Percentiles rank a stretch among this genome's conserved stretches.
phyloP scores from a whole-genome alignment of 345 rosid genomes.

The Eutrema yunnanense region DNA sequence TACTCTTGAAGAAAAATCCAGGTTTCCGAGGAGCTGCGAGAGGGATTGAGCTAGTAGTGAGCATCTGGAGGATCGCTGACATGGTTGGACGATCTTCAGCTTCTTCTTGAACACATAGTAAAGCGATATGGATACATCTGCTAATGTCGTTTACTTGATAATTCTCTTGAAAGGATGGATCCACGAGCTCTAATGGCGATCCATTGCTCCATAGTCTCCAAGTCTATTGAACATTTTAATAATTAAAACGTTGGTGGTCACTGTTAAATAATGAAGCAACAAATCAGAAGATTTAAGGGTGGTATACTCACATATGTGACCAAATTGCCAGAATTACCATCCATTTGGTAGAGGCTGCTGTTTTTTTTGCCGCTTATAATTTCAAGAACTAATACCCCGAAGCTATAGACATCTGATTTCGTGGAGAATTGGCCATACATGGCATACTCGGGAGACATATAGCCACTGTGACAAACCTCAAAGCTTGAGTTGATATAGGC shows the following conservation, averaged over 20 bases:
- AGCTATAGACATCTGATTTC: slow-evolving; percentile 33
- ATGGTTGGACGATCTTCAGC: slow-evolving; percentile 35
- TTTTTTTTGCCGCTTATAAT: slow-evolving; percentile 23
- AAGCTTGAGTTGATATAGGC: neutral
- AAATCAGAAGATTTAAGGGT: neutral
- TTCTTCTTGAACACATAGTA: slow-evolving; percentile 2
- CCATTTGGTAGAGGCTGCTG: neutral
- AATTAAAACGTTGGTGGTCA: neutral
- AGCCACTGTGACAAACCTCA: neutral
- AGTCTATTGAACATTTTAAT: neutral
- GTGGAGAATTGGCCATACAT: slow-evolving; percentile 27
- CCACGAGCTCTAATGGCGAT: neutral
- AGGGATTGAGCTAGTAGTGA: slow-evolving; percentile 26
- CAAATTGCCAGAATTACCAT: neutral
- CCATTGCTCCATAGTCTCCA: neutral
- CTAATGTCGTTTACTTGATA: neutral
- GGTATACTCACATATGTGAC: neutral
- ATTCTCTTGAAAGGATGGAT: neutral
- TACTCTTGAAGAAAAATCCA: neutral
- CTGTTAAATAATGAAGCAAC: too few species aligned
- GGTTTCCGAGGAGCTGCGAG: slow-evolving; percentile 19
- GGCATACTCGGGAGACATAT: slow-evolving; percentile 32
- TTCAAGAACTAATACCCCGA: slow-evolving; percentile 24
- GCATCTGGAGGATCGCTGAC: slow-evolving; percentile 32
- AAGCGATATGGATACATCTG: neutral